These are phyloP conservation scores for Betula pendula DNA, from an alignment of 306 rosid species.

Conservation along the genomic window DNA sequence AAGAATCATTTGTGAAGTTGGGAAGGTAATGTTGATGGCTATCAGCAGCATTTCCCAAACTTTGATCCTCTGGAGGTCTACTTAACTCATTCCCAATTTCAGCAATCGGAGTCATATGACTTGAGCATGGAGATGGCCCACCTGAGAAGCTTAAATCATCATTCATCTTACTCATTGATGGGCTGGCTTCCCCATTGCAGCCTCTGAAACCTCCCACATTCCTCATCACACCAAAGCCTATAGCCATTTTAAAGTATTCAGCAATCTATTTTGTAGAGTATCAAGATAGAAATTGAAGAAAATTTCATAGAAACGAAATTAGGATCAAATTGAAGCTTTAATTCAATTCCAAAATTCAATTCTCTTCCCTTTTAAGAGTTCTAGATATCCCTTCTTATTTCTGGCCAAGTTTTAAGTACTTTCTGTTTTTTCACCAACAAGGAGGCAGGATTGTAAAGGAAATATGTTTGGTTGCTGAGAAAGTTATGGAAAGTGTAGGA, in stretches of 20 bases:
- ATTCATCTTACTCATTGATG: constrained; percentile 35
- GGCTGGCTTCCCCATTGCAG: constrained; percentile 44
- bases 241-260: neutral
- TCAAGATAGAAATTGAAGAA: neutral
- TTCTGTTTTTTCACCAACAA: constrained; percentile 15
- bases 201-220: constrained; percentile 38
- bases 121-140: constrained; percentile 41
- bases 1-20: constrained; percentile 47
- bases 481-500: neutral
- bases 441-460: neutral
- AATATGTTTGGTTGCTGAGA: constrained; percentile 7
- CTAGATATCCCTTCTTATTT: neutral
- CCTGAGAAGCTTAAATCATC: constrained; percentile 45
- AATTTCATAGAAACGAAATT: neutral
- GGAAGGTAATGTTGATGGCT: constrained; percentile 31
- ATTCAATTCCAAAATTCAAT: constrained; percentile 26
- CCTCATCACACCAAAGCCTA: constrained; percentile 52
- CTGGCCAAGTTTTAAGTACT: constrained; percentile 11
- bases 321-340: neutral
- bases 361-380: constrained; percentile 18
- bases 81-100: constrained; percentile 51
- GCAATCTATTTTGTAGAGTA: neutral
- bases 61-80: constrained; percentile 31
- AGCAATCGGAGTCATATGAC: constrained; percentile 53
- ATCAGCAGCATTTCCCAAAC: constrained; percentile 37